Conservation (phyloP, 805 yeast genomes). For the Cyberlindnera japonica region DNA sequence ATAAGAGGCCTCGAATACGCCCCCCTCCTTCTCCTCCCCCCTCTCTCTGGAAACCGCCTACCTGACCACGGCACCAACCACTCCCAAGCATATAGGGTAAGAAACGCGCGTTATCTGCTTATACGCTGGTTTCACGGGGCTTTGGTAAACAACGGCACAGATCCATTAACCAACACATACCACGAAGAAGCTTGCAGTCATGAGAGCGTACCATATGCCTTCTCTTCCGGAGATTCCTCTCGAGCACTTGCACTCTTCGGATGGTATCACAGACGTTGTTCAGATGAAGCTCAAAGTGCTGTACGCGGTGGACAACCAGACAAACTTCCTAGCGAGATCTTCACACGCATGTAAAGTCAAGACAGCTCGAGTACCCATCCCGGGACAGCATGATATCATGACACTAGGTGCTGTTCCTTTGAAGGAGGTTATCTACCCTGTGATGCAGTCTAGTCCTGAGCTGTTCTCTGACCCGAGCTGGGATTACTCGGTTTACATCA, state of each 20-base stretch:
- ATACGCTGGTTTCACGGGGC: too few relatives aligned
- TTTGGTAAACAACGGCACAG: not conserved
- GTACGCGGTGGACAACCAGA: conserved; percentile 40
- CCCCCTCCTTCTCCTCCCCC: too few relatives aligned
- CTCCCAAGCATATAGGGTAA: too few relatives aligned
- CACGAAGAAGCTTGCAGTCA: conserved; percentile 2
- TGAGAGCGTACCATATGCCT: conserved; percentile 31
- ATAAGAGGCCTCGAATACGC: too few relatives aligned
- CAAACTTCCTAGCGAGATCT: conserved; percentile 42
- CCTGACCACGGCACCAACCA: too few relatives aligned
- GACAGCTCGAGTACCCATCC: conserved; percentile 41
- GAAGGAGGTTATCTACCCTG: conserved; percentile 42
- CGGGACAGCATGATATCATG: conserved; percentile 39
- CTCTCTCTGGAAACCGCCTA: too few relatives aligned
- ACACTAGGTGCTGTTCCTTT: conserved; percentile 41
- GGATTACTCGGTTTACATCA: conserved; percentile 43
- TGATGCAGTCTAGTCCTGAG: conserved; percentile 45
- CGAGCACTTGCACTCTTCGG: conserved; percentile 14
- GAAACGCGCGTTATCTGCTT: too few relatives aligned
- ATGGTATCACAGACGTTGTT: conserved; percentile 14
- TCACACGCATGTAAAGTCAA: conserved; percentile 33
- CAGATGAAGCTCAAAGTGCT: conserved; percentile 35
- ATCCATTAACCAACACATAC: not conserved
- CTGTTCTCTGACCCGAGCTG: conserved; percentile 34
- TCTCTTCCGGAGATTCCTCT: conserved; percentile 29